Conservation (phyloP, 1,284 basidiomycete species). For the Chiua sp. region DNA sequence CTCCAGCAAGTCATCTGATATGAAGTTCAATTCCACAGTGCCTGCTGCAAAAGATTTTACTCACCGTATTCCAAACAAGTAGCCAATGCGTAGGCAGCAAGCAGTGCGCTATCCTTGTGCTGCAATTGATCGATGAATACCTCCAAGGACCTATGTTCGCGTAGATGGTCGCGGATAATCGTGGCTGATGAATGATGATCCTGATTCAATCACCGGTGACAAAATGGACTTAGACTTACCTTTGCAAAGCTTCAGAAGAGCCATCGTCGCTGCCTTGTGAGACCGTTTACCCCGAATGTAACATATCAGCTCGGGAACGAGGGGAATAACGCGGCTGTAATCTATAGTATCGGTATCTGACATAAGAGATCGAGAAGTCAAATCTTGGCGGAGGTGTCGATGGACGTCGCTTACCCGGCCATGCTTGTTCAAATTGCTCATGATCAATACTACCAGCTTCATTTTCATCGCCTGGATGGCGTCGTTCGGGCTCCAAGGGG, state of each 20-base stretch:
- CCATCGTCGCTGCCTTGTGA: no score
- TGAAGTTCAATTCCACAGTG: no score
- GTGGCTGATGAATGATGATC: neutral
- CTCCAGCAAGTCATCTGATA: constrained; percentile 21
- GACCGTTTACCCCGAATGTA: no score
- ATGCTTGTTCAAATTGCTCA: constrained; percentile 17
- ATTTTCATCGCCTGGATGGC: no score
- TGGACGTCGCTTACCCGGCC: constrained; percentile 16
- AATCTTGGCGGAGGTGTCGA: no score
- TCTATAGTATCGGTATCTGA: constrained; percentile 13
- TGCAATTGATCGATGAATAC: constrained; percentile 13
- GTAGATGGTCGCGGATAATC: neutral
- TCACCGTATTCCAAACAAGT: constrained; percentile 18
- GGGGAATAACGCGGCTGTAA: no score
- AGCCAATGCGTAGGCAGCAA: constrained; percentile 18
- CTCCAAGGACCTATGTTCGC: neutral
- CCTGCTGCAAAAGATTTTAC: neutral
- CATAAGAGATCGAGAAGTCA: neutral
- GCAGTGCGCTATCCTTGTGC: no score
- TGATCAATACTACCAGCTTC: neutral
- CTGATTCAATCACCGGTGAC: no score
- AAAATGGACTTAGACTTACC: no score
- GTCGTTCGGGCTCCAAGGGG: constrained; percentile 1
- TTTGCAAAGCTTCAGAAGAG: no score
- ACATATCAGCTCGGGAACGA: no score